Conservation (phyloP, 2,329 filamentous ascomycete species). For the Periconia macrospinosa region DNA sequence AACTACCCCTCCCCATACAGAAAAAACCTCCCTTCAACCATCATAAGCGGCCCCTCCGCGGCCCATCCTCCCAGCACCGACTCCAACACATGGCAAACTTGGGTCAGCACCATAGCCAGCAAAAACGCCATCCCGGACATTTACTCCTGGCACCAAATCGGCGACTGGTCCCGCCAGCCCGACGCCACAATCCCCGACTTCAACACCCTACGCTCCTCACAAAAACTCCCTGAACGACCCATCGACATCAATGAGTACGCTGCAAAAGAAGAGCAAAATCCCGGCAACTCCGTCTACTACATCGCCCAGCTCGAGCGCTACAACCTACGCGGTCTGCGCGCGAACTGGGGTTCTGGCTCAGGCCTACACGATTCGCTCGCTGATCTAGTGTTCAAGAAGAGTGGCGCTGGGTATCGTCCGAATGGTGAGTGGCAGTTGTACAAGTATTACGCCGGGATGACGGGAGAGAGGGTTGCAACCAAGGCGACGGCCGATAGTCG, state of each 20-base stretch:
- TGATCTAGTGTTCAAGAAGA: slow-evolving; percentile 42
- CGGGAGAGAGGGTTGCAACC: slow-evolving; percentile 44
- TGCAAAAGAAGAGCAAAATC: slow-evolving; percentile 44
- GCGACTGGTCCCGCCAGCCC: slow-evolving; percentile 19
- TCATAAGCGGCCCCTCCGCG: slow-evolving; percentile 46
- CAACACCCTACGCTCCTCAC: slow-evolving; percentile 25
- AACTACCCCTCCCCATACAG: too few relatives aligned
- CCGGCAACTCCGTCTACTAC: slow-evolving; percentile 49
- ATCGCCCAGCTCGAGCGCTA: slow-evolving; percentile 52
- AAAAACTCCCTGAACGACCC: slow-evolving; percentile 36
- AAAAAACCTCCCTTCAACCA: slow-evolving; percentile 2
- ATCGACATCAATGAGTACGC: slow-evolving; percentile 57
- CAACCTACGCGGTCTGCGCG: slow-evolving; percentile 47
- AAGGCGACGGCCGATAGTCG: slow-evolving; percentile 37
- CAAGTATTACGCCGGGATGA: slow-evolving; percentile 53
- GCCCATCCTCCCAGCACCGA: slow-evolving; percentile 33
- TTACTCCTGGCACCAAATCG: slow-evolving; percentile 50
- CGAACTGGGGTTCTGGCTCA: slow-evolving; percentile 49
- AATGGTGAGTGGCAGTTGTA: slow-evolving; percentile 52
- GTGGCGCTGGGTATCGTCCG: slow-evolving; percentile 40
- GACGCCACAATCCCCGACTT: slow-evolving; percentile 28
- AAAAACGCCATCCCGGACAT: slow-evolving; percentile 48
- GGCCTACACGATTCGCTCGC: slow-evolving; percentile 51
- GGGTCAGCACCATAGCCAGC: slow-evolving; percentile 35
- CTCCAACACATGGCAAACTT: slow-evolving; percentile 43